These are phyloP conservation scores for Phyllosticta citrichinensis DNA, from an alignment of 2,329 filamentous ascomycete species.

Conservation along the genomic window DNA sequence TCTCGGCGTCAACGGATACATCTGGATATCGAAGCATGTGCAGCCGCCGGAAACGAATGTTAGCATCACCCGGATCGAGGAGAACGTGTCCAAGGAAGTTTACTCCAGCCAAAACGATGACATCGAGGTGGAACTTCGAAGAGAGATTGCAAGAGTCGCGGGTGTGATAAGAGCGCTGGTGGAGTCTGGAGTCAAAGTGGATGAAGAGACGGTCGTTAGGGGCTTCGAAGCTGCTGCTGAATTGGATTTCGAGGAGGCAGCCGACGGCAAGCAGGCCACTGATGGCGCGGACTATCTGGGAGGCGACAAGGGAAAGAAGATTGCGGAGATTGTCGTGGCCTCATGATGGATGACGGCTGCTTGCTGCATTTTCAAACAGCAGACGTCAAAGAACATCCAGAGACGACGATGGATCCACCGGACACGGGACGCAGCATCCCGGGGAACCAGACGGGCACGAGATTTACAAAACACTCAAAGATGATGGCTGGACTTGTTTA, in stretches of 20 bases:
- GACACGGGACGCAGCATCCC: neutral
- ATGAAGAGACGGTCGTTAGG: conserved; percentile 76
- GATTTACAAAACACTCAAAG: too few species aligned
- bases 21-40: conserved; percentile 84
- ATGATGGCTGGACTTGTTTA: too few species aligned
- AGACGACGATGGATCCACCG: neutral
- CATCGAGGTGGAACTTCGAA: conserved; percentile 65
- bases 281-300: conserved; percentile 24
- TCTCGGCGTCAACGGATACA: conserved; percentile 91
- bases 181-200: conserved; percentile 71
- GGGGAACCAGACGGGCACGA: neutral
- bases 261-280: conserved; percentile 34
- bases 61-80: conserved; percentile 76
- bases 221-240: conserved; percentile 78
- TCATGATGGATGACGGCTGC: neutral
- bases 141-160: conserved; percentile 76
- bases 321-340: conserved; percentile 26
- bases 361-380: neutral
- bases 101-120: conserved; percentile 94
- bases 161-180: conserved; percentile 76
- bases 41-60: conserved; percentile 46
- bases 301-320: conserved; percentile 25
- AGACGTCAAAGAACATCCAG: neutral
- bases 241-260: conserved; percentile 52
- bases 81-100: conserved; percentile 71